A percentile compares a stretch with the other conserved stretches of the same genome.
These are phyloP conservation scores for Penicillium egyptiacum DNA, from an alignment of 495 filamentous ascomycete genomes.

Conservation along the genomic window DNA sequence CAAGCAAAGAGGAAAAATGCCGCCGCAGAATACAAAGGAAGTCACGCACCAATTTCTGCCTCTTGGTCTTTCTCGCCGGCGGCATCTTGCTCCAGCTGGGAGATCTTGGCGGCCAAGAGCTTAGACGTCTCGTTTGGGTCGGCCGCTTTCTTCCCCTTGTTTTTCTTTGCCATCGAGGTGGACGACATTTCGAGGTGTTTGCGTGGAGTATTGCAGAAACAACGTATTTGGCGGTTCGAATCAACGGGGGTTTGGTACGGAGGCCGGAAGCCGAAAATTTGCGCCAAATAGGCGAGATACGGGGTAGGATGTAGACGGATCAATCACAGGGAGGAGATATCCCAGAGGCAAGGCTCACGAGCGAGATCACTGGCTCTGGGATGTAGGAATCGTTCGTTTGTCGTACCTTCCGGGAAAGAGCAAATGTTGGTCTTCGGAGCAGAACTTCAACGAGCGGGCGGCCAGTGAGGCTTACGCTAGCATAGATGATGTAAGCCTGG, in stretches of 20 bases:
- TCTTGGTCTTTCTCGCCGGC: constrained; percentile 95
- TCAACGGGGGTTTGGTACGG: background rate
- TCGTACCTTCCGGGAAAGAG: constrained; percentile 2
- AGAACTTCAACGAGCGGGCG: constrained; percentile 13
- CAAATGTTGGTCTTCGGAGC: constrained; percentile 9
- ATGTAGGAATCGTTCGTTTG: constrained; percentile 11
- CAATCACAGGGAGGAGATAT: constrained; percentile 21
- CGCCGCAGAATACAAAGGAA: constrained; percentile 17
- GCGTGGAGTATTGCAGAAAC: background rate
- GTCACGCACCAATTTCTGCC: constrained; percentile 86
- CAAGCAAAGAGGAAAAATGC: constrained; percentile 12
- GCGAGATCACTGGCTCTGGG: constrained; percentile 24
- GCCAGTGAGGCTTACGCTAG: constrained; percentile 8
- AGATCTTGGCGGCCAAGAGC: constrained; percentile 87
- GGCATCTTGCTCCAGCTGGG: constrained; percentile 88
- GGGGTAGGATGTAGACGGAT: constrained; percentile 15
- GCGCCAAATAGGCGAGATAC: constrained; percentile 19
- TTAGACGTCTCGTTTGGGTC: constrained; percentile 87
- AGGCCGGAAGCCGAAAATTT: constrained; percentile 25
- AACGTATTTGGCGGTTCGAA: constrained; percentile 1
- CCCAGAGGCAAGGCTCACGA: constrained; percentile 25
- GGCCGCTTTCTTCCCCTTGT: constrained; percentile 72
- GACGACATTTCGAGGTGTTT: constrained; percentile 38
- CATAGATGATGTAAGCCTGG: constrained; percentile 9
- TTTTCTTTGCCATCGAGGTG: constrained; percentile 55